phyloP scores from a whole-genome alignment of 2,329 filamentous ascomycete species.

The Penicillium hordei region DNA sequence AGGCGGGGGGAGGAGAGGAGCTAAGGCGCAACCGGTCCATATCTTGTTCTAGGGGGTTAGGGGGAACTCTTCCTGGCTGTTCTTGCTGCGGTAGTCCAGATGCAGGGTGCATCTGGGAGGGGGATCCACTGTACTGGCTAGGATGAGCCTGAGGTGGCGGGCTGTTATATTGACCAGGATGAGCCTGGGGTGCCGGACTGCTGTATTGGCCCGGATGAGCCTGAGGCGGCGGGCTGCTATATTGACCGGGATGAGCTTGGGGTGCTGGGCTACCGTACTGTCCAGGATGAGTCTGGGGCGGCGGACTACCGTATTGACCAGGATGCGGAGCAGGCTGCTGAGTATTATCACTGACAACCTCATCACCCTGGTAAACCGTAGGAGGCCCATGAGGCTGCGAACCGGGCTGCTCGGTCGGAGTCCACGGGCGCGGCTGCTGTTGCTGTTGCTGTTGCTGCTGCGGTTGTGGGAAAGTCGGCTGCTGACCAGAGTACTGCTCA shows the following conservation, averaged over 20 bases:
- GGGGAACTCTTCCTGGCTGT: slow-evolving; percentile 48
- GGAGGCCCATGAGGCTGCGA: slow-evolving; percentile 85
- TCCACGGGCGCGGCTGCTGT: slow-evolving; percentile 73
- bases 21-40: slow-evolving; percentile 77
- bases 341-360: slow-evolving; percentile 58
- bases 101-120: slow-evolving; percentile 27
- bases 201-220: too few species aligned
- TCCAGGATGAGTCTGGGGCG: slow-evolving; percentile 28
- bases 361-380: slow-evolving; percentile 84
- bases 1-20: slow-evolving; percentile 90
- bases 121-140: slow-evolving; percentile 21
- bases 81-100: slow-evolving; percentile 25
- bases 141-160: not conserved
- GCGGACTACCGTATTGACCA: slow-evolving; percentile 35
- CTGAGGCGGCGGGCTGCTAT: slow-evolving; percentile 1
- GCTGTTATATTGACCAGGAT: slow-evolving; percentile 1
- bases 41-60: slow-evolving; percentile 79
- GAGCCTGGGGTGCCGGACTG: too few species aligned
- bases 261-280: slow-evolving; percentile 37
- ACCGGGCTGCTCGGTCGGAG: slow-evolving; percentile 86
- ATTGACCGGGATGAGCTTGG: not conserved
- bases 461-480: slow-evolving; percentile 37
- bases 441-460: slow-evolving; percentile 34
- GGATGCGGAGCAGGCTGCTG: slow-evolving; percentile 33
- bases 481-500: slow-evolving; percentile 69